Evolutionary conservation across 805 yeast genomes (phyloP), one percentile per base, ranked within the genome.

Genomic region (Cyberlindnera mycetangii): DNA sequence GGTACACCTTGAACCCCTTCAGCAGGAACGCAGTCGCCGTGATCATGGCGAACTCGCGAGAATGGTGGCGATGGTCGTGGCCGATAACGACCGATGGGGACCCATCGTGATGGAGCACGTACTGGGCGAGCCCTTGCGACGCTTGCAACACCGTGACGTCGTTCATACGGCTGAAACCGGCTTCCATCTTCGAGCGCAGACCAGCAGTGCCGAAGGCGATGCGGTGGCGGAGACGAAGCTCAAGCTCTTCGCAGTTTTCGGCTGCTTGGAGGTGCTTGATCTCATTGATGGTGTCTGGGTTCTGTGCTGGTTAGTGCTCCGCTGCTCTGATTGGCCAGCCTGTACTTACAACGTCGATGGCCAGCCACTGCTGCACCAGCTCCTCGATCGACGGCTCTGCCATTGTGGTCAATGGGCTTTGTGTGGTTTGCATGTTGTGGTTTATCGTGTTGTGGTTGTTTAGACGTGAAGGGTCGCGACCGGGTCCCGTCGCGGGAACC

Each of bases 171-270:
- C 79, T 76, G 60, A 86, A 89, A 0, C 99, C 98, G 0, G 97
- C 89, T 49, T 82, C 90, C 97, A 93, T 89, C 18, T 73, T 68
- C 2, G 95, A 78, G 21, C 99, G 71, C 38, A 93, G 75, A 0
- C 97, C 98, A 3, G 98, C 97, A 0, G 98, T 92, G 0, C 98
- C 98, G 64, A 92, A 92, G 11, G 80, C 68, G 21, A 90, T 83
- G 42, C 96, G 66, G n/a, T 58, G 53, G 35, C 75, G 58, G 24
- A 89, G 68, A 40, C 85, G 70, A 31, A 60, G 59, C 36, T 75
- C 77, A 31, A 89, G 68, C 41, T 69, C 78, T 0, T 57, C 64
- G 53, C 67, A 64, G 47, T 79, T 59, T 3, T 63, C 52, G 0
- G 51, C 47, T 1, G 59, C 56, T 12, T 71, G 69, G 7, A 87